A percentile compares a stretch with the other conserved stretches of the same genome.
Evolutionary conservation across 2,329 filamentous ascomycete species (phyloP).

Genomic region (Phyllosticta paracitricarpa): DNA sequence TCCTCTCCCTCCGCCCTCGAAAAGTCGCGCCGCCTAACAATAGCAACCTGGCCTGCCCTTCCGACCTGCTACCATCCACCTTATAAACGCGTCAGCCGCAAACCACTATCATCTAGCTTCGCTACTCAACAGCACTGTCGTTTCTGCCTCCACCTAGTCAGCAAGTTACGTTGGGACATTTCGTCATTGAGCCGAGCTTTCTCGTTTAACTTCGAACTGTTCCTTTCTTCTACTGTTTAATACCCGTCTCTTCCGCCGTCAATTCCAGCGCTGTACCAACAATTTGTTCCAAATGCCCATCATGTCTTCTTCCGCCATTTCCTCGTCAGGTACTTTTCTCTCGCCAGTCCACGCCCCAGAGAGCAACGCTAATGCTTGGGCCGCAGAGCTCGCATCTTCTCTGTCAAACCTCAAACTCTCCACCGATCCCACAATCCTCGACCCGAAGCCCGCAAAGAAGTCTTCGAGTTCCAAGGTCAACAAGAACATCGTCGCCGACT

Average conservation of each 20-base stretch:
- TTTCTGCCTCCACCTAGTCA: background rate
- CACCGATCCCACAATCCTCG: slow-evolving; percentile 20
- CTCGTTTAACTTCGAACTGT: background rate
- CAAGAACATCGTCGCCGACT: slow-evolving; percentile 46
- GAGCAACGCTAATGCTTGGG: slow-evolving; percentile 1
- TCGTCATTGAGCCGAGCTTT: background rate
- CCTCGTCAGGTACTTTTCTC: slow-evolving; percentile 17
- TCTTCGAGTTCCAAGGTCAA: slow-evolving; percentile 20
- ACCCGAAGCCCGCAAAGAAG: slow-evolving; percentile 19
- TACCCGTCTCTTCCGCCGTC: background rate
- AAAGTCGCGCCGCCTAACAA: background rate
- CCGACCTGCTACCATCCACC: background rate
- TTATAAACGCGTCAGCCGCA: background rate
- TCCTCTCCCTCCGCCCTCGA: background rate
- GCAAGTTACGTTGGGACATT: background rate
- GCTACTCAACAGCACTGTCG: background rate
- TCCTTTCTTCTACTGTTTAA: background rate
- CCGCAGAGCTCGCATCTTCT: slow-evolving; percentile 26
- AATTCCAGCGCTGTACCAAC: background rate
- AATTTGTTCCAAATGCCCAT: background rate
- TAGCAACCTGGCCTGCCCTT: background rate
- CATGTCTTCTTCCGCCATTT: slow-evolving; percentile 14
- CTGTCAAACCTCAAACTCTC: slow-evolving; percentile 28
- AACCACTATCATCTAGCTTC: background rate
- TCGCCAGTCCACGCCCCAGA: background rate